phyloP scores from a whole-genome alignment of 1,284 basidiomycete genomes.

The Apiotrichum siamense region DNA sequence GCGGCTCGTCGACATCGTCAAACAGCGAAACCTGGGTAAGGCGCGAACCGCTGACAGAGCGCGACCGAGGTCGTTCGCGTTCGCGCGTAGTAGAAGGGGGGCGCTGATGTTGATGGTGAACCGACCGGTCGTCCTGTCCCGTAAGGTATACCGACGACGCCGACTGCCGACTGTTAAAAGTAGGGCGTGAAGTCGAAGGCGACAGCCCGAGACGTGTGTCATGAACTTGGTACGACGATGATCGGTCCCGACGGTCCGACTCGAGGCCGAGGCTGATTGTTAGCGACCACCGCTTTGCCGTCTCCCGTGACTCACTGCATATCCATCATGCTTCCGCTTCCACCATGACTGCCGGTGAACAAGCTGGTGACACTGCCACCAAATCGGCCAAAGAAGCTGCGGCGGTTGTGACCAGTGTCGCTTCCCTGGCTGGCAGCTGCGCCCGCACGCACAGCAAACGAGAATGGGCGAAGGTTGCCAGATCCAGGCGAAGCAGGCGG shows the following conservation, averaged over 20 bases:
- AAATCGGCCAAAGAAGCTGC: constrained; percentile 56
- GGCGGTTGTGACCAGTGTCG: constrained; percentile 23
- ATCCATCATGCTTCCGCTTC: constrained; percentile 78
- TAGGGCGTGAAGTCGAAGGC: constrained; percentile 37
- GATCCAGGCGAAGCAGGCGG: constrained; percentile 25
- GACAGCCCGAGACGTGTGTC: constrained; percentile 36
- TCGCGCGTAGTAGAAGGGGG: neutral
- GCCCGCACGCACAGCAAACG: constrained; percentile 44
- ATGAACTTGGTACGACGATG: constrained; percentile 27
- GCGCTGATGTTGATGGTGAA: neutral
- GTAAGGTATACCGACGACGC: constrained; percentile 1
- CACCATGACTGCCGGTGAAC: constrained; percentile 68
- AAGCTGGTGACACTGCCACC: constrained; percentile 67
- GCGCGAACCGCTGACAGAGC: constrained; percentile 28
- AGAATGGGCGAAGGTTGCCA: constrained; percentile 41
- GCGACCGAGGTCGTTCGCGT: constrained; percentile 10
- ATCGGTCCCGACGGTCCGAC: constrained; percentile 34
- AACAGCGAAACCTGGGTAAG: constrained; percentile 31
- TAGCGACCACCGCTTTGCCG: neutral
- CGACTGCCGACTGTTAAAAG: constrained; percentile 19
- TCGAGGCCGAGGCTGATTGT: constrained; percentile 42
- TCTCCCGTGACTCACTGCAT: constrained; percentile 92
- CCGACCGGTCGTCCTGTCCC: neutral
- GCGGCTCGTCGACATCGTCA: constrained; percentile 37
- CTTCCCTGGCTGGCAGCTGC: constrained; percentile 30